Evolutionary conservation across 164 flowering plant species (phyloP), one percentile per base, ranked within the genome.

Genomic region (Protea cynaroides): DNA sequence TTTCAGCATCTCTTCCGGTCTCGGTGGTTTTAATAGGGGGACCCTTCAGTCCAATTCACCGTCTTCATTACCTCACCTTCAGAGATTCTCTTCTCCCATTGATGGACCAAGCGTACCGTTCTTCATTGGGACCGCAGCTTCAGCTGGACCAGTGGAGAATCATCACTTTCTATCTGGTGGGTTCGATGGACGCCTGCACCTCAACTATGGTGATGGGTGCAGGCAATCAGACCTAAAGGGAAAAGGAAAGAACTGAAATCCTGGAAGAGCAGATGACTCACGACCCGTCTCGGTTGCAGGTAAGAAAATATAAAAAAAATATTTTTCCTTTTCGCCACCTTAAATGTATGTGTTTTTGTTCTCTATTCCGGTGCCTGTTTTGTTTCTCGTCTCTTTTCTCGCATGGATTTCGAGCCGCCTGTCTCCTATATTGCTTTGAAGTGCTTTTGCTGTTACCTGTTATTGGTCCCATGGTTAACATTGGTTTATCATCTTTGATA

Each of bases 21-120:
- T 78, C 71, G 76, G 87, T 68, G 90, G 91, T 71, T 82, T 67
- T 70, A 84, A 83, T 76, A 85, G 98, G 98, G 98, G 97, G 98
- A 90, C 98, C 99, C 97, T 94, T 94, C 99, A 94, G 97, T 91
- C 99, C 97, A 94, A 94, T 89, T 85, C 80, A 68, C 71, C 85
- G 64, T 73, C 87, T 69, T 69, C 77, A 63, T 69, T 83, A 65
- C 84, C 89, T 75, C 90, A 83, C 51, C 74, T 79, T 65, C 94
- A 87, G 86, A 94, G 96, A 89, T 81, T 80, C 62, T 53, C 81
- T 54, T 65, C 86, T 63, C 60, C 81, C 29, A 61, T 74, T 23
- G 90, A 84, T 56, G 88, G 90, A 67, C 57, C 84, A 62, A 69
- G 66, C 62, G 29, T 80, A 47, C 87, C 89, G 15, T 89, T 87